A percentile compares a stretch with the other conserved stretches of the same genome.
phyloP scores from a whole-genome alignment of 2,329 filamentous ascomycete genomes.

The Cladosporium sp. region DNA sequence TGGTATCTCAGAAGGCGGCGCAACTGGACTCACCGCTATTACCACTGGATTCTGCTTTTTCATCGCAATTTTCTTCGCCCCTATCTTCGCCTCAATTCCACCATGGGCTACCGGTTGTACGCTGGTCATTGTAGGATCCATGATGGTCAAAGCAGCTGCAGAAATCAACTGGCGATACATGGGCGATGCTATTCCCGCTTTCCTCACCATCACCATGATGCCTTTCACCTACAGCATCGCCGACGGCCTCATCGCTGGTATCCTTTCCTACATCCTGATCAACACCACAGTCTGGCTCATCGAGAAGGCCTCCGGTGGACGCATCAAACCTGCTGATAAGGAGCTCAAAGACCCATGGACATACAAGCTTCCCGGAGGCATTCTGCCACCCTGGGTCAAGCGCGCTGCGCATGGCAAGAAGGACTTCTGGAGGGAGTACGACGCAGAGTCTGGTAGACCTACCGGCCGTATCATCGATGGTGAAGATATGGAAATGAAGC shows the following conservation, averaged over 20 bases:
- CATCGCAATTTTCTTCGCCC: slow-evolving; percentile 81
- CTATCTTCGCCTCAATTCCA: slow-evolving; percentile 84
- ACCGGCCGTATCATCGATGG: slow-evolving; percentile 5
- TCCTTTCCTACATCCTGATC: slow-evolving; percentile 70
- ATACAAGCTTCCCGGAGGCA: slow-evolving; percentile 67
- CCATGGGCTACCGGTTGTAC: slow-evolving; percentile 87
- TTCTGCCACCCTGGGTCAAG: slow-evolving; percentile 69
- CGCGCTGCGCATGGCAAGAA: slow-evolving; percentile 62
- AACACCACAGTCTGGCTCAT: slow-evolving; percentile 68
- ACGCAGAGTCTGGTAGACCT: slow-evolving; percentile 15
- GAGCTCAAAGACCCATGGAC: slow-evolving; percentile 76
- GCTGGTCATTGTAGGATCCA: slow-evolving; percentile 78
- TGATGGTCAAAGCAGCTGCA: slow-evolving; percentile 73
- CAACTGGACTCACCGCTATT: slow-evolving; percentile 79
- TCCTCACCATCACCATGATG: slow-evolving; percentile 79
- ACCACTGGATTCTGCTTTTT: slow-evolving; percentile 78
- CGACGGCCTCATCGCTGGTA: slow-evolving; percentile 76
- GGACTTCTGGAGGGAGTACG: slow-evolving; percentile 60
- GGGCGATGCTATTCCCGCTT: slow-evolving; percentile 78
- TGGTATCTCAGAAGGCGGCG: slow-evolving; percentile 81
- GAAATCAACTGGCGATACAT: slow-evolving; percentile 89
- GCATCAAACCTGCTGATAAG: slow-evolving; percentile 70
- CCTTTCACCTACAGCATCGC: slow-evolving; percentile 87
- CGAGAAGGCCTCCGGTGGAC: slow-evolving; percentile 60
- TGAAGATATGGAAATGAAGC: slow-evolving; percentile 6